phyloP scores from a whole-genome alignment of 2,329 filamentous ascomycete species.

The Didymella exigua region DNA sequence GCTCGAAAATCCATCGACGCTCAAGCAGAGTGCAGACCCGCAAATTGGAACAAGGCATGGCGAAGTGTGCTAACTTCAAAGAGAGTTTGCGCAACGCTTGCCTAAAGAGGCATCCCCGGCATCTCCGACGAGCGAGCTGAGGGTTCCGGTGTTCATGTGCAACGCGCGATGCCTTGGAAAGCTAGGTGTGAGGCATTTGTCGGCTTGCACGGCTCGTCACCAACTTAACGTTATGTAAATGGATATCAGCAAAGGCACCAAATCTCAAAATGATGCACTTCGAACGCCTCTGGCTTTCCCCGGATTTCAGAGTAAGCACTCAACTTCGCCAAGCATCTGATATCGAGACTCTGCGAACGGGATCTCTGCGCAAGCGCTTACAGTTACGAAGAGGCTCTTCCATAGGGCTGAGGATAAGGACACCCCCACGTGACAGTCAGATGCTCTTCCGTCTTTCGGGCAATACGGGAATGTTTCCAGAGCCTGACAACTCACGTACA shows the following conservation, averaged over 20 bases:
- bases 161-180: constrained; percentile 22
- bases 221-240: background rate
- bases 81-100: constrained; percentile 20
- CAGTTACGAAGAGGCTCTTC: constrained; percentile 25
- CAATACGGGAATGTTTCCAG: background rate
- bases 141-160: constrained; percentile 8
- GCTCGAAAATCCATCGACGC: constrained; percentile 11
- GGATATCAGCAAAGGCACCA: background rate
- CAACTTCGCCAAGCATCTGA: constrained; percentile 30
- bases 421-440: constrained; percentile 22
- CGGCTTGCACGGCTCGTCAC: background rate
- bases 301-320: constrained; percentile 27
- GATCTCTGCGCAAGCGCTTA: constrained; percentile 36
- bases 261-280: background rate
- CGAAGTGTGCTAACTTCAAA: constrained; percentile 15
- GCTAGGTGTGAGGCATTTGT: constrained; percentile 7
- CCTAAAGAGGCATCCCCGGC: constrained; percentile 13
- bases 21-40: constrained; percentile 3
- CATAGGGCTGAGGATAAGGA: constrained; percentile 25
- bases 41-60: constrained; percentile 13
- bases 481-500: background rate
- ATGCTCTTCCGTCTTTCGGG: background rate
- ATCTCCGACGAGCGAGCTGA: constrained; percentile 16
- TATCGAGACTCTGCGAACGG: constrained; percentile 24
- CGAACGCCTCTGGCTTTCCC: constrained; percentile 2